Evolutionary conservation across 371 early-diverging fungal species (phyloP), one percentile per base, ranked within the genome.

Genomic region (Mortierella sp.): DNA sequence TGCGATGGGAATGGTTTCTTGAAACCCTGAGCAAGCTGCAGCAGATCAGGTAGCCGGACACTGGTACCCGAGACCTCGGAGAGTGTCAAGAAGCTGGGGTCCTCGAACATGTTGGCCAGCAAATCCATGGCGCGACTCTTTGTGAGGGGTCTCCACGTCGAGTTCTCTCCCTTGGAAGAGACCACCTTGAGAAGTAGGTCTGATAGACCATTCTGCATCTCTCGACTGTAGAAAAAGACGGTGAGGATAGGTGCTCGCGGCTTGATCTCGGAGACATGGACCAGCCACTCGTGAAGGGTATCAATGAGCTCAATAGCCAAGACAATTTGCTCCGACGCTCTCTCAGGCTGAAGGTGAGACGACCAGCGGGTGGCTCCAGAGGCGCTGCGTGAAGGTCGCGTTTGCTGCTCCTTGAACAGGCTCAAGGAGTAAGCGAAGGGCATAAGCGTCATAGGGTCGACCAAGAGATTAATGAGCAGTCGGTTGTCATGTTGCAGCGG

Each of bases 31-130:
- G 79, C 76, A 37, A 84, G 34, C 29, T 69, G 65, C 6, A 84
- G 50, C 19, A 79, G 39, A 47, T 84, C 84, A 0, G 84, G 84
- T 39, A 84, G 41, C 19, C 63, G 70, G 31, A 70, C 26, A 5
- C 48, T 45, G 22, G 41, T 3, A 1, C 70, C 64, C 24, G 73
- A 63, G 2, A 48, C 47, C 13, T 67, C 76, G 2, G 79, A 50
- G 14, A 83, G 70, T 16, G 69, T 70, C 34, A 84, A 40, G 29
- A 84, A 79, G 31, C 65, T 68, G 8, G 79, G 71, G 44, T 76
- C 84, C 55, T 84, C 79, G 26, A 64, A 84, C 71, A 84, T 58
- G 43, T 84, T 84, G 29, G 47, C 55, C 29, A 84, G 47, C 9
- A 84, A 29, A 8, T 73, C 70, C 68, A 79, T 63, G 2, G 84